These are phyloP conservation scores for Gossypium australe DNA, from an alignment of 345 rosid species.

Conservation along the genomic window DNA sequence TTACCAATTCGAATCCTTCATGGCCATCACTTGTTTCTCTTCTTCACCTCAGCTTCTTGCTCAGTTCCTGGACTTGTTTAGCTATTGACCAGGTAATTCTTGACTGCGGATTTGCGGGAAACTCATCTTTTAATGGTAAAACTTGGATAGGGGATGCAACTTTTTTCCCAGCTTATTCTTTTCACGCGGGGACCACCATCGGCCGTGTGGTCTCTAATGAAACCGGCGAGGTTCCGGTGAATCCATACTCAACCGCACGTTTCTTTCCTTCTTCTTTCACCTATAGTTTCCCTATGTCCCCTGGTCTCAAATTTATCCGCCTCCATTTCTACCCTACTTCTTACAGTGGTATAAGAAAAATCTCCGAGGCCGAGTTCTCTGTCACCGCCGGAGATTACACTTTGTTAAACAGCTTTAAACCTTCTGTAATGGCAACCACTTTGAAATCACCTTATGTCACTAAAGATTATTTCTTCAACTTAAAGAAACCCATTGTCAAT, in stretches of 20 bases:
- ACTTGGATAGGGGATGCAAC: neutral
- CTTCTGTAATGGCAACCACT: neutral
- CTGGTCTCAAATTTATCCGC: slow-evolving; percentile 21
- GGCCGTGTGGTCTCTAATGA: neutral
- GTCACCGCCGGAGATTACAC: slow-evolving; percentile 14
- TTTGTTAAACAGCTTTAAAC: slow-evolving; percentile 23
- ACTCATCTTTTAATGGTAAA: neutral
- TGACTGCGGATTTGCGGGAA: neutral
- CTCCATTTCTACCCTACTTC: slow-evolving; percentile 15
- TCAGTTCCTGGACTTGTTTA: neutral
- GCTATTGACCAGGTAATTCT: neutral
- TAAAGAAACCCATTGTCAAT: neutral
- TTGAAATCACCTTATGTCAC: neutral
- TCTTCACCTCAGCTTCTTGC: neutral
- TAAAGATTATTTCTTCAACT: slow-evolving; percentile 7
- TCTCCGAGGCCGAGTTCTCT: slow-evolving; percentile 13
- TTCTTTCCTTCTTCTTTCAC: slow-evolving; percentile 19
- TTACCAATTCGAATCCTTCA: neutral
- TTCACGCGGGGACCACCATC: neutral
- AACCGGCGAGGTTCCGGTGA: neutral
- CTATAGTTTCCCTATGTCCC: slow-evolving; percentile 17
- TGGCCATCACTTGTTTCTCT: neutral
- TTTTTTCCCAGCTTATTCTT: neutral
- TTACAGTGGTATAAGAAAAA: neutral
- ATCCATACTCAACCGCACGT: slow-evolving; percentile 19